Base-by-base conservation (phyloP, 352 stramenopile genomes). In the Phytophthora syringae region DNA sequence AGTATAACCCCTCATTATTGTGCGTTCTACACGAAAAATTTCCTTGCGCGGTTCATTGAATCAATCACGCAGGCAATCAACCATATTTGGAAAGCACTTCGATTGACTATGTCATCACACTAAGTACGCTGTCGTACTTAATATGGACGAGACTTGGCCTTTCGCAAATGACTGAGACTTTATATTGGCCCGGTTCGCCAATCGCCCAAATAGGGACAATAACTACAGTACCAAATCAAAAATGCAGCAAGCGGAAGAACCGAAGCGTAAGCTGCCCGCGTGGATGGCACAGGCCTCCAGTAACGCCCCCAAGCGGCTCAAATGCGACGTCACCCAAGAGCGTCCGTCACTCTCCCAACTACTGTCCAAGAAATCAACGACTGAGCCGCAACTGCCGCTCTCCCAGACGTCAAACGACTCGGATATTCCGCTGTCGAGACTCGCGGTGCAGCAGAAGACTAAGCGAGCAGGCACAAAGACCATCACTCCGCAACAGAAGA, bases 301-400 rank as follows among this genome's bases (percentile, higher is more conserved):
- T 13, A 43, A 28, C 16, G 21, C 22, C 10, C 22, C 56, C n/a
- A 76, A 76, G 52, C 63, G 67, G 0, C 16, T 68, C n/a, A 72
- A 72, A 24, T 12, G 20, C 27, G 42, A 58, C 16, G 9, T 20
- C 1, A 9, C 10, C 40, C 40, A 49, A 28, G n/a, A 30, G 1
- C 42, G 61, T 11, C 60, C 56, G n/a, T 60, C 66, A 5, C 52
- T 79, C 7, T 70, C 60, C 16, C 22, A 75, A 36, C 1, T 76
- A 44, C 48, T 79, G 52, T 64, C 67, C 15, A 42, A 56, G 6
- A 70, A 73, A 40, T 32, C 63, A 37, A 37, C 27, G 20, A 32
- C 16, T 22, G 58, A 70, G 43, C 57, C 48, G 39, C 56, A 61
- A 39, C 30, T 69, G 47, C 36, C 57, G 43, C 48, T 60, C 21